Conservation (phyloP, 768 basidiomycete species). For the Pleurotus sapidus region DNA sequence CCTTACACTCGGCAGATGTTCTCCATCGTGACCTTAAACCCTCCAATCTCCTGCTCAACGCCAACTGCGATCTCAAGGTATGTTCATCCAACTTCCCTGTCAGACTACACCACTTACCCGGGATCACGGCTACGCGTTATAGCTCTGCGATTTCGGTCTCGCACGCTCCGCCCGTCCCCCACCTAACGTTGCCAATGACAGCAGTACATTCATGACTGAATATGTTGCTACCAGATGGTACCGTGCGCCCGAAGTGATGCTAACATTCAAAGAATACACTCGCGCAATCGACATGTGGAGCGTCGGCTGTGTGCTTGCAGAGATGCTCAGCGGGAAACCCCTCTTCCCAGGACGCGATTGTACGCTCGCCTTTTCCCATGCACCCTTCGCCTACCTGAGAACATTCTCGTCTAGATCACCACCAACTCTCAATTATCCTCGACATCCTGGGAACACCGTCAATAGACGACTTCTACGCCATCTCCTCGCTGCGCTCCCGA, state of each 20-base stretch:
- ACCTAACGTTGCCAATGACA: constrained; percentile 70
- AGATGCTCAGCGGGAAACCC: constrained; percentile 90
- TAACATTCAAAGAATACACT: constrained; percentile 96
- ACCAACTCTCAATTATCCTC: constrained; percentile 89
- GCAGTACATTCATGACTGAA: constrained; percentile 85
- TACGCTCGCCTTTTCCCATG: constrained; percentile 32
- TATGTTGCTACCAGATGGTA: constrained; percentile 99
- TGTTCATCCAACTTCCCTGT: constrained; percentile 13
- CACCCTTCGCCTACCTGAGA: constrained; percentile 1
- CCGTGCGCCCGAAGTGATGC: constrained; percentile 96
- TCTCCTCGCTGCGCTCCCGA: constrained; percentile 72
- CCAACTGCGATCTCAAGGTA: constrained; percentile 95
- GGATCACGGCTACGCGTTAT: too few species aligned
- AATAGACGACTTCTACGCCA: constrained; percentile 94
- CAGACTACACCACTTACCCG: background rate
- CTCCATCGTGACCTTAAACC: constrained; percentile 96
- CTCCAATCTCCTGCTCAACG: constrained; percentile 91
- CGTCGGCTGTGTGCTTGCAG: constrained; percentile 84
- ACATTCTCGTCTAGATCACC: constrained; percentile 59
- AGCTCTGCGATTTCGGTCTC: constrained; percentile 88
- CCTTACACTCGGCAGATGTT: constrained; percentile 92
- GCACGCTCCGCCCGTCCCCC: constrained; percentile 77
- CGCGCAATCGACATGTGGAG: constrained; percentile 86
- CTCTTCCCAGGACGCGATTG: constrained; percentile 95
- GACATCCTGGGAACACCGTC: constrained; percentile 91